A percentile compares a stretch with the other conserved stretches of the same genome.
phyloP scores from a whole-genome alignment of 2,329 filamentous ascomycete species.

The Scortechinia acanthostroma region DNA sequence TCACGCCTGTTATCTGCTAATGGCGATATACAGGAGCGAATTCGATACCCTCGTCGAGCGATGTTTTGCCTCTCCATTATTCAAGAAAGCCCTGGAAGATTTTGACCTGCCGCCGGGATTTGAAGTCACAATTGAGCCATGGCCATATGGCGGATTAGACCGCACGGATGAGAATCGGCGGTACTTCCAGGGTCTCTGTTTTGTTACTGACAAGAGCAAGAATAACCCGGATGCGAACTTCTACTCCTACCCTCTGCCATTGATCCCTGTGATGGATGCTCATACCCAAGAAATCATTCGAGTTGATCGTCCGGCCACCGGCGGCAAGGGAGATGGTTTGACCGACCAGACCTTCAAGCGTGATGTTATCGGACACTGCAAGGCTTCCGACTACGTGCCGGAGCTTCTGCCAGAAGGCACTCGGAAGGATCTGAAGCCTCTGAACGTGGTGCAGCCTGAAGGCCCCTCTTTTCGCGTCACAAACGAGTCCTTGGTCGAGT shows the following conservation, averaged over 20 bases:
- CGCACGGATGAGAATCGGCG: slow-evolving; percentile 11
- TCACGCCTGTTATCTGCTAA: no score
- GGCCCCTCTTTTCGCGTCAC: slow-evolving; percentile 50
- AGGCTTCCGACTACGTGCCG: slow-evolving; percentile 22
- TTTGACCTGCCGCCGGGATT: neutral
- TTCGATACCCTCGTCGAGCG: neutral
- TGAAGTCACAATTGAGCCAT: slow-evolving; percentile 10
- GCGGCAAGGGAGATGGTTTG: slow-evolving; percentile 25
- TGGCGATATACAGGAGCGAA: neutral
- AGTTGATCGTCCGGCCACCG: slow-evolving; percentile 34
- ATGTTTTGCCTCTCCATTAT: neutral
- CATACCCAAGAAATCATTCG: slow-evolving; percentile 37
- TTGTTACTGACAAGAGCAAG: slow-evolving; percentile 8
- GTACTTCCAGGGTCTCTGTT: slow-evolving; percentile 13
- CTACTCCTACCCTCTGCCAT: slow-evolving; percentile 38
- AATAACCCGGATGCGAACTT: slow-evolving; percentile 34
- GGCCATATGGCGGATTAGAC: slow-evolving; percentile 8
- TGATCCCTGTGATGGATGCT: slow-evolving; percentile 38
- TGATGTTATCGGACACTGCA: slow-evolving; percentile 31
- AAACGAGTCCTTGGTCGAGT: slow-evolving; percentile 29
- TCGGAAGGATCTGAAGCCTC: slow-evolving; percentile 42
- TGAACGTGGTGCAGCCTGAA: slow-evolving; percentile 55
- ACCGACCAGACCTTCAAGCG: slow-evolving; percentile 28
- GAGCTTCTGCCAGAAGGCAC: slow-evolving; percentile 26
- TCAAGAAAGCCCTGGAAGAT: neutral